Base-by-base conservation (phyloP, 2,329 filamentous ascomycete genomes). In the Epicoccum nigrum region DNA sequence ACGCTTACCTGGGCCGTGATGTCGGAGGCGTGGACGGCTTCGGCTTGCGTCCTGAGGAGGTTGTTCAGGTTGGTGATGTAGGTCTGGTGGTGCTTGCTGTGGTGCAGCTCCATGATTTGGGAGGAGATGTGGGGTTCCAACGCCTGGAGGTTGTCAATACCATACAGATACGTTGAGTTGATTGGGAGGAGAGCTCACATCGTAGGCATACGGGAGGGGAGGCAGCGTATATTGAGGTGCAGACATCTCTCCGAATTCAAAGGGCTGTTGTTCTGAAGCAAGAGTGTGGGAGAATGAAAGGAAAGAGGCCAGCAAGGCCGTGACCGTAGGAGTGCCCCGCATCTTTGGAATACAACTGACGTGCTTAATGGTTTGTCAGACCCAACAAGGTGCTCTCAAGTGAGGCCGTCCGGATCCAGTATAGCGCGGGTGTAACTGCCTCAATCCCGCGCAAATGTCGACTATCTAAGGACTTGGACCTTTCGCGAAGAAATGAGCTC, bases 101-200 rank as follows among this genome's bases (percentile, higher is more conserved):
- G 88, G 72, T 92, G 89, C 42, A 92, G 82, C 73, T 88, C 84
- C 89, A 92, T 92, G 73, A 91, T 92, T 71, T 90, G 83, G 62
- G 78, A 79, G 27, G 87, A 89, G 77, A 92, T 91, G 75, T 85
- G 82, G 8, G 87, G 87, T 72, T 89, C 86, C 41, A 90, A 78
- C 27, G 86, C 87, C 84, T 88, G 57, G 16, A 15, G 9, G 35
- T n/a, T 7, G 23, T 67, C 28, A 66, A 56, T 32, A 47, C 28
- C 4, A 30, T 34, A 16, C 4, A 19, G 7, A 6, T n/a, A n/a
- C n/a, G 11, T 12, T 27, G 3, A 30, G 2, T 4, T 7, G 13
- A 6, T 25, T 2, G 20, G 7, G 9, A 4, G 11, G n/a, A 11
- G 21, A 1, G 3, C 49, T 27, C 74, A 89, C 87, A 82, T 89